Evolutionary conservation across 2,329 filamentous ascomycete species (phyloP), one percentile per base, ranked within the genome.

Genomic region (Coniochaeta ligniaria): DNA sequence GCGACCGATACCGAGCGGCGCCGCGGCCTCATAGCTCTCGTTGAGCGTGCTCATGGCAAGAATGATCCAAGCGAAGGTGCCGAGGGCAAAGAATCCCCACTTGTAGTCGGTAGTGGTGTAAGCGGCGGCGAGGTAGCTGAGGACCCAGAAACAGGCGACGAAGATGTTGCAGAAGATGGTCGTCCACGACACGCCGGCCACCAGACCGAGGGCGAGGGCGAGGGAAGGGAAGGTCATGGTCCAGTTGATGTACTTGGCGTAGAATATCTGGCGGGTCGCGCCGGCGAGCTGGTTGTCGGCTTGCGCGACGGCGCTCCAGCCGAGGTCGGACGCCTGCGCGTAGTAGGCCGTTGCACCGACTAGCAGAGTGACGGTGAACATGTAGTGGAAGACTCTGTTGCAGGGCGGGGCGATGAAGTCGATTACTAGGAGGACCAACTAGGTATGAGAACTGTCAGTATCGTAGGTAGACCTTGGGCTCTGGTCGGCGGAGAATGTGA

Each of bases 11-110:
- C 75, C 77, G 55, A 82, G 66, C 52, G 76, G 76, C 41, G 64
- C 65, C 12, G 80, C 78, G 0, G 72, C 69, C 38, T 69, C 68
- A 7, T 68, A 68, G 61, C 77, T 75, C 55, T 73, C 68, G 57
- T 70, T 64, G 35, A 82, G 63, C 1, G 77, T 81, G 63, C 73
- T 75, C 68, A 73, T 70, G 28, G 76, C 75, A n/a, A 84, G 73
- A 56, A 80, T 71, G 6, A 78, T 38, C 61, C 73, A 81, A 36
- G 80, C 77, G 17, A 78, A 62, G 12, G 78, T 79, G 63, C 81
- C 82, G 60, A 83, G 81, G 63, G 72, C 76, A 66, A 73, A 84
- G 74, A 83, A 85, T 6, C 82, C 82, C 81, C 82, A 84, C 70
- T 83, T 83, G 71, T 84, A 84, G 64, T 71, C 74, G 52, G 76